A percentile compares a stretch with the other conserved stretches of the same genome.
Evolutionary conservation across 208 protist genomes (phyloP).

Genomic region (Phytomonas sp.): DNA sequence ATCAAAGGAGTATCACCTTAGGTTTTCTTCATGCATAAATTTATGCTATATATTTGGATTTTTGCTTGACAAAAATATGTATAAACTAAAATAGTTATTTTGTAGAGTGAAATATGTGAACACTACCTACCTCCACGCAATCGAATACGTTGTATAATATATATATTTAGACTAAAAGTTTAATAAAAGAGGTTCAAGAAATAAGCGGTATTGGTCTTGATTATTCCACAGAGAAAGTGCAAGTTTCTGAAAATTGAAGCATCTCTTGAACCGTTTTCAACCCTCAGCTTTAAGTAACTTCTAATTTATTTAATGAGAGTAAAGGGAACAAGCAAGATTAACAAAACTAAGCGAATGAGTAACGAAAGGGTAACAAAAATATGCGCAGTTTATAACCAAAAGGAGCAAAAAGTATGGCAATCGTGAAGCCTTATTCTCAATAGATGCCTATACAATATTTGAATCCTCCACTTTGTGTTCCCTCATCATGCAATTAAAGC

Average conservation of each 20-base stretch:
- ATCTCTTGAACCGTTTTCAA: neutral
- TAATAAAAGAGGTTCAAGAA: neutral
- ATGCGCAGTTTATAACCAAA: neutral
- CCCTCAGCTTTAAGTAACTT: neutral
- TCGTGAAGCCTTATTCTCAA: neutral
- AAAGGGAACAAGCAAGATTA: neutral
- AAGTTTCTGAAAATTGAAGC: neutral
- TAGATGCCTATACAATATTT: neutral
- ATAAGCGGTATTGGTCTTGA: neutral
- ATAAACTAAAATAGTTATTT: neutral
- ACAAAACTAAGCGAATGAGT: neutral
- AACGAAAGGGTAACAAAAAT: constrained; percentile 4
- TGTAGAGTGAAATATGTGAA: neutral
- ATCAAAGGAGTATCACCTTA: neutral
- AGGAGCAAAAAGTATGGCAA: neutral
- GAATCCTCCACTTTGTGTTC: neutral
- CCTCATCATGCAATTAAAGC: neutral
- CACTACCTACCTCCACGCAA: too few relatives aligned
- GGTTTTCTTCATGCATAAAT: neutral
- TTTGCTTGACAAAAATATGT: neutral
- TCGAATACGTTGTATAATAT: neutral
- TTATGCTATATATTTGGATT: neutral
- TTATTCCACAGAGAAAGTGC: neutral
- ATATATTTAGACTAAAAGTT: neutral
- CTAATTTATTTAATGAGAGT: neutral